A percentile compares a stretch with the other conserved stretches of the same genome.
These are phyloP conservation scores for Clarireedia monteithiana DNA, from an alignment of 2,329 filamentous ascomycete species.

Conservation along the genomic window DNA sequence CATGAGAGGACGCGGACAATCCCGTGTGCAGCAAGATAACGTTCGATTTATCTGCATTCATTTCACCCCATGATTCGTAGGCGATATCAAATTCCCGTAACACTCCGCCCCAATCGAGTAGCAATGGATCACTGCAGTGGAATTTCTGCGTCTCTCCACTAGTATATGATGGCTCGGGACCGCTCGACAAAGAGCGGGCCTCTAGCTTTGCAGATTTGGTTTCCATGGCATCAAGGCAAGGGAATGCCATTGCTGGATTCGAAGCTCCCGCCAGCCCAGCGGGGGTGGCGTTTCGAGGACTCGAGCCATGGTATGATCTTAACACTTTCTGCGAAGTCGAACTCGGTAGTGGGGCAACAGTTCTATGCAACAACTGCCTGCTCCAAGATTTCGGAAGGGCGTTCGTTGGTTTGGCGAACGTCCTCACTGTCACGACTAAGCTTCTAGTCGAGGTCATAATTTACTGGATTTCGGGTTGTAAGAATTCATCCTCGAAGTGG, in stretches of 20 bases:
- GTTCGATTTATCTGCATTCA: conserved; percentile 78
- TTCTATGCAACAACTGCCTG: conserved; percentile 13
- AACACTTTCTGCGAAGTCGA: conserved; percentile 8
- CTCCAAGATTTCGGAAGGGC: conserved; percentile 11
- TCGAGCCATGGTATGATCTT: conserved; percentile 20
- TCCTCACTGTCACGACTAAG: conserved; percentile 17
- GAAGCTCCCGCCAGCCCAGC: conserved; percentile 39
- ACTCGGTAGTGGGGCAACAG: conserved; percentile 5
- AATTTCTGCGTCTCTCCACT: conserved; percentile 76
- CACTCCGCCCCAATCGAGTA: conserved; percentile 93
- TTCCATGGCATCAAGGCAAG: conserved; percentile 81
- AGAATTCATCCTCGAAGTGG: background rate
- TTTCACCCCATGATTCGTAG: conserved; percentile 83
- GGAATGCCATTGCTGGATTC: conserved; percentile 83
- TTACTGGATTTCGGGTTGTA: background rate
- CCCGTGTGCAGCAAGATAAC: conserved; percentile 90
- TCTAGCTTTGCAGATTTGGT: conserved; percentile 67
- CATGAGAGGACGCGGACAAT: conserved; percentile 93
- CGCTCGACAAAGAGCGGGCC: conserved; percentile 58
- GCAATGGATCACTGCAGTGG: conserved; percentile 63
- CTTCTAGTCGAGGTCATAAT: conserved; percentile 23
- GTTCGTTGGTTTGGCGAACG: conserved; percentile 13
- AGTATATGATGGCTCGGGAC: conserved; percentile 91
- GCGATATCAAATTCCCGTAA: conserved; percentile 82
- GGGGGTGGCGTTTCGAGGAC: conserved; percentile 12